Conservation (phyloP, 2,329 filamentous ascomycete genomes). For the Cladosporium sp. region DNA sequence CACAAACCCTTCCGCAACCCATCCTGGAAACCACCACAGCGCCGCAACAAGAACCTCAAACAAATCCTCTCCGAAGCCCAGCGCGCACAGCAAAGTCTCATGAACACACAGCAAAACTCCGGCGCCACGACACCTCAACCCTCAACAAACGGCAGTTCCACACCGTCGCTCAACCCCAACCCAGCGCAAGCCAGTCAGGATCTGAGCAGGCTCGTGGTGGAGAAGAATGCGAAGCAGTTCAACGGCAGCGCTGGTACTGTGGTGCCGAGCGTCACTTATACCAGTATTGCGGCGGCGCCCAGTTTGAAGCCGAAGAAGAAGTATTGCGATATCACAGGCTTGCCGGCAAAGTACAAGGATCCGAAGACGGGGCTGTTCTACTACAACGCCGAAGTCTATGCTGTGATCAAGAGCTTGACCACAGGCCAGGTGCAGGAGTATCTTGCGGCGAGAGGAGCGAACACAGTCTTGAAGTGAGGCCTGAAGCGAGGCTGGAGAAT, state of each 20-base stretch:
- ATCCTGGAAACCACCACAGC: constrained; percentile 86
- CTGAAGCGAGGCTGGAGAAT: background rate
- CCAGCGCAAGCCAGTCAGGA: constrained; percentile 86
- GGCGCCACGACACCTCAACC: constrained; percentile 64
- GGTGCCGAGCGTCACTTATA: constrained; percentile 73
- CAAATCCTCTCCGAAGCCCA: constrained; percentile 87
- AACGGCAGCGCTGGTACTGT: constrained; percentile 29
- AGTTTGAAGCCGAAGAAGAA: constrained; percentile 74
- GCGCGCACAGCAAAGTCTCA: constrained; percentile 81
- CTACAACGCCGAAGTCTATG: constrained; percentile 89
- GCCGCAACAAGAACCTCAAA: constrained; percentile 98
- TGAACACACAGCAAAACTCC: constrained; percentile 72
- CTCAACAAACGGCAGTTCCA: constrained; percentile 32
- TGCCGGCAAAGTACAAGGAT: constrained; percentile 88
- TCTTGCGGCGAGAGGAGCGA: constrained; percentile 82
- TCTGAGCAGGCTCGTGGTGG: constrained; percentile 80
- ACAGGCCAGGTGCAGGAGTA: constrained; percentile 84
- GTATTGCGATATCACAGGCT: constrained; percentile 93
- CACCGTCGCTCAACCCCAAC: constrained; percentile 65
- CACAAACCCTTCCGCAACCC: constrained; percentile 88
- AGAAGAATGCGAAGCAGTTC: constrained; percentile 59
- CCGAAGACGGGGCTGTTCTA: constrained; percentile 93
- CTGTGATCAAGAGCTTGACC: constrained; percentile 71
- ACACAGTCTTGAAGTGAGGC: constrained; percentile 82
- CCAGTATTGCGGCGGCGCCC: constrained; percentile 92